Conservation (phyloP, 768 basidiomycete species). For the Phanerochaete sordida region DNA sequence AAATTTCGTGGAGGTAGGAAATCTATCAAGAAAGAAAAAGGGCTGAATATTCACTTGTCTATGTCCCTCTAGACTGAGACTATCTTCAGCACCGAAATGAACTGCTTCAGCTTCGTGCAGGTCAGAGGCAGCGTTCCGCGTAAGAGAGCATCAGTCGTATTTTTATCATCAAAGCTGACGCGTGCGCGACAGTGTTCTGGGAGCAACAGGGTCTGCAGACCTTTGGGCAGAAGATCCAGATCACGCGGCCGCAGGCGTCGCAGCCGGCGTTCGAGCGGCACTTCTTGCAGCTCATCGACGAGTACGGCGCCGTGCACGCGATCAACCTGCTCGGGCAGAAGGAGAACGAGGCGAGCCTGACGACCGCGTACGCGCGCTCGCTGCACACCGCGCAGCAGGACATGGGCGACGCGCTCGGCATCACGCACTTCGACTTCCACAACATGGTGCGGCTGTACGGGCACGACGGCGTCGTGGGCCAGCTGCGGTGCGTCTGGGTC, state of each 20-base stretch:
- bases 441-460: conserved; percentile 74
- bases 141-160: conserved; percentile 41
- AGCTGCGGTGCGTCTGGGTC: conserved; percentile 53
- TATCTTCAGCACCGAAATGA: conserved; percentile 80
- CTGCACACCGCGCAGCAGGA: conserved; percentile 60
- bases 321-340: conserved; percentile 90
- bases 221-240: conserved; percentile 91
- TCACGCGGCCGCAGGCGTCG: conserved; percentile 92
- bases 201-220: conserved; percentile 96
- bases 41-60: background rate
- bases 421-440: conserved; percentile 96
- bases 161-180: background rate
- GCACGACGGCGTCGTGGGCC: conserved; percentile 80
- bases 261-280: conserved; percentile 98
- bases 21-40: background rate
- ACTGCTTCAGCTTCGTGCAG: conserved; percentile 91
- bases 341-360: conserved; percentile 87
- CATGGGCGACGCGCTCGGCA: conserved; percentile 64
- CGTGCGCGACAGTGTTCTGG: conserved; percentile 80
- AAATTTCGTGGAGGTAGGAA: conserved; percentile 87
- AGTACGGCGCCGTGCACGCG: conserved; percentile 82
- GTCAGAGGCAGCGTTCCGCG: conserved; percentile 93
- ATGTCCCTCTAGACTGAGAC: conserved; percentile 71
- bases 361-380: conserved; percentile 79
- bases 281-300: conserved; percentile 79